Evolutionary conservation across 306 rosid genomes (phyloP), one percentile per base, ranked within the genome.

Genomic region (Prinsepia uniflora): DNA sequence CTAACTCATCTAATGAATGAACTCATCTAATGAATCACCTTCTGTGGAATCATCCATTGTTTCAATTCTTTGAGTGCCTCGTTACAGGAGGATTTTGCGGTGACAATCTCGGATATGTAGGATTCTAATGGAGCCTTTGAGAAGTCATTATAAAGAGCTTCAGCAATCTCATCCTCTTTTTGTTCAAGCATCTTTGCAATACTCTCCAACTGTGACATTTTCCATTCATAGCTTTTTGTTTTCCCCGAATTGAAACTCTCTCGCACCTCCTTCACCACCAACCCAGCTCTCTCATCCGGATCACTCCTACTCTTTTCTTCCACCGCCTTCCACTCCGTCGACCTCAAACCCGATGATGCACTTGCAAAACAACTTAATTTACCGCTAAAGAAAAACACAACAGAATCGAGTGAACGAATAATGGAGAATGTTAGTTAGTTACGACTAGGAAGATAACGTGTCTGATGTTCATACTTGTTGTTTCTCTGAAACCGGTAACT

Each of bases 211-310:
- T 91, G 97, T 5, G 84, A 82, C 48, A 87, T 71, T 74, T 96
- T 63, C 97, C 97, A 91, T 54, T 86, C 91, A 18, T 86, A 91
- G 82, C 85, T 86, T 84, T 68, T 89, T 45, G 92, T 88, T 78
- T 56, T 89, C 18, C 97, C 97, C 0, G 89, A 73, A 66, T 81
- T 71, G 40, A 83, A 91, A 72, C 19, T 79, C 41, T 84, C 78
- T 68, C 87, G 75, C 30, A 91, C 88, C 44, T 91, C 91, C 74
- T 75, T 68, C 19, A 84, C 79, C 18, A 91, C 80, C 66, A 70
- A 68, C 45, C 55, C 68, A 42, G 92, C 92, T 63, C 70, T 61
- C 56, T 30, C 36, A 30, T 85, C 86, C 41, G 49, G 80, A 42
- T 84, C 86, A 50, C 87, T 85, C 36, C 19, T 56, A 72, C 68